These are phyloP conservation scores for Orbilia javanica DNA, from an alignment of 2,329 filamentous ascomycete genomes.

Conservation along the genomic window DNA sequence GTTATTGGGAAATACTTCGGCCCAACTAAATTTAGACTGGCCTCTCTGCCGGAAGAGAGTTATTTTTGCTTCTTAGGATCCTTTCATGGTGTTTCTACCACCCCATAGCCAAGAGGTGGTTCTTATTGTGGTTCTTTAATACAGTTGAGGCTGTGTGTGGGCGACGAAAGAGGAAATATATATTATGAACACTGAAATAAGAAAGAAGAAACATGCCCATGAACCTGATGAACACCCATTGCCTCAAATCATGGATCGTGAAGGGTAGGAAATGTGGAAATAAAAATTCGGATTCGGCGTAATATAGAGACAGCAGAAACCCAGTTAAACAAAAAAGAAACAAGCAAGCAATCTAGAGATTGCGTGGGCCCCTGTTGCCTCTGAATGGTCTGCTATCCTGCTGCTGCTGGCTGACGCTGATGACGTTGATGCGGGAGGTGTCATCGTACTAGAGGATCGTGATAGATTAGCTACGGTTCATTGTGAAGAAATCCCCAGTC, in stretches of 20 bases:
- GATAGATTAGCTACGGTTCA: slow-evolving; percentile 5
- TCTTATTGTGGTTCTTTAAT: slow-evolving; percentile 53
- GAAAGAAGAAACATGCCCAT: slow-evolving; percentile 58
- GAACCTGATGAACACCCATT: slow-evolving; percentile 58
- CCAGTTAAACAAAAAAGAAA: slow-evolving; percentile 60
- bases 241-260: slow-evolving; percentile 57
- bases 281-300: slow-evolving; percentile 50
- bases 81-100: slow-evolving; percentile 38
- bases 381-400: slow-evolving; percentile 61
- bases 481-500: slow-evolving; percentile 68
- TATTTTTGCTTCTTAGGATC: not conserved
- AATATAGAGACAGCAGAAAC: slow-evolving; percentile 33
- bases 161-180: slow-evolving; percentile 46
- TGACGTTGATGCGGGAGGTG: slow-evolving; percentile 95
- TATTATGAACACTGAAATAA: slow-evolving; percentile 57
- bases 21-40: not conserved
- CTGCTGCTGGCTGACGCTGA: slow-evolving; percentile 90
- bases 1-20: slow-evolving; percentile 2
- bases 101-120: slow-evolving; percentile 23
- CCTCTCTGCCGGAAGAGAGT: not conserved
- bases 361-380: slow-evolving; percentile 60
- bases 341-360: slow-evolving; percentile 61
- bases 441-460: slow-evolving; percentile 80
- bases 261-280: slow-evolving; percentile 46
- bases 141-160: slow-evolving; percentile 50